Conservation (phyloP, 106 monocot genomes). For the Allium cepa region DNA sequence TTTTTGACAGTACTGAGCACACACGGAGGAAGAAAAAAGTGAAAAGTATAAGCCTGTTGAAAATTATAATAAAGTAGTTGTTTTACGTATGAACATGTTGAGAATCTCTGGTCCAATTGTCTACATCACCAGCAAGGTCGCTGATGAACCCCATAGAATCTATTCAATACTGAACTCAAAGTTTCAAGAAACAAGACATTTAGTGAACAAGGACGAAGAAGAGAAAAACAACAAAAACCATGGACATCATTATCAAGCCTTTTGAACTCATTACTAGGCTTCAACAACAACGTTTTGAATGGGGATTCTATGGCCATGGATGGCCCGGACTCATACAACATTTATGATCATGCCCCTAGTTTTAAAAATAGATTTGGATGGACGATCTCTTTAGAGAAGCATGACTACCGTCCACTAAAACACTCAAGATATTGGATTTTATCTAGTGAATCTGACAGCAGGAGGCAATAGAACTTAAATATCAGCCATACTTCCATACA, state of each 20-base stretch:
- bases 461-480: too few relatives aligned
- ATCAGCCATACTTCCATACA: too few relatives aligned
- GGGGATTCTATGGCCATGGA: constrained; percentile 10
- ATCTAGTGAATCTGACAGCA: constrained; percentile 63
- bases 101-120: constrained; percentile 50
- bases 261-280: constrained; percentile 26
- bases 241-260: constrained; percentile 43
- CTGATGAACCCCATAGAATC: constrained; percentile 9
- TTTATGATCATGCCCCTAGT: constrained; percentile 50
- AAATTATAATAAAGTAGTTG: too few relatives aligned
- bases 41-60: too few relatives aligned
- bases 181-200: background rate
- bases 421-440: constrained; percentile 57
- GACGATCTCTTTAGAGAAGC: constrained; percentile 49
- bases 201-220: background rate
- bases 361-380: constrained; percentile 65
- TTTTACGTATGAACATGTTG: background rate
- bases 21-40: too few relatives aligned
- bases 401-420: constrained; percentile 52
- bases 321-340: constrained; percentile 59
- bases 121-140: constrained; percentile 14
- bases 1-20: too few relatives aligned
- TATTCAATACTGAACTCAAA: background rate
- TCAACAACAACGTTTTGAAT: background rate
- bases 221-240: constrained; percentile 7